Base-by-base conservation (phyloP, 768 basidiomycete genomes). In the Hemileccinum rubropunctum region DNA sequence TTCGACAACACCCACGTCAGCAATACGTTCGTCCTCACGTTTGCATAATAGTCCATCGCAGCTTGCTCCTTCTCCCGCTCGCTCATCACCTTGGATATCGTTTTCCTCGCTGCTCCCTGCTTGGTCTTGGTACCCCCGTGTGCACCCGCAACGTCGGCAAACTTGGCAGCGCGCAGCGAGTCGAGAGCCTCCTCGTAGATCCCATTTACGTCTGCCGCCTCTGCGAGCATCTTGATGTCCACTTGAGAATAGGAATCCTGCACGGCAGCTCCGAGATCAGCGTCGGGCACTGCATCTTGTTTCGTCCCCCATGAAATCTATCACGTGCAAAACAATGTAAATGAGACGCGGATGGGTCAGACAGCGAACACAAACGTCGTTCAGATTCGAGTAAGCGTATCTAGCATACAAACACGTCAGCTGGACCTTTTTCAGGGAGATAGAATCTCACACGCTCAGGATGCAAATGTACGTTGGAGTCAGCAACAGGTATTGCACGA, bases 231-330 rank as follows among this genome's bases (percentile, higher is more conserved):
- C 67, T 94, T 89, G 43, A 95, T 84, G 62, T 94, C 91, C 39
- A 95, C 92, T 58, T 89, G 83, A 13, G 83, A 84, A 59, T 86
- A 75, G 23, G 80, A 83, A 60, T 93, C 85, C 62, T 91, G 88
- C 34, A 83, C 80, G 41, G 94, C 89, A 7, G 83, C 82, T 10
- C 92, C 92, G 15, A 97, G 81, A 62, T 95, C 92, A 1, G 79
- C 77, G 45, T 88, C 84, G 0, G 80, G 76, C 3, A 77, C 71
- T 9, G 79, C 79, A 32, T 92, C 89, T 69, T 92, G 88, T 68
- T 98, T 98, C n/a, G 94, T 98, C 6, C 94, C 94, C 94, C 94
- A 91, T 21, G 91, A 91, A 37, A 91, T 90, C 86, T 89, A 60
- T 4, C 39, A 34, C 14, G 14, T 34, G 40, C 41, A 28, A 37